Base-by-base conservation (phyloP, 176 grass and related monocot species). In the Phoenix roebelenii region DNA sequence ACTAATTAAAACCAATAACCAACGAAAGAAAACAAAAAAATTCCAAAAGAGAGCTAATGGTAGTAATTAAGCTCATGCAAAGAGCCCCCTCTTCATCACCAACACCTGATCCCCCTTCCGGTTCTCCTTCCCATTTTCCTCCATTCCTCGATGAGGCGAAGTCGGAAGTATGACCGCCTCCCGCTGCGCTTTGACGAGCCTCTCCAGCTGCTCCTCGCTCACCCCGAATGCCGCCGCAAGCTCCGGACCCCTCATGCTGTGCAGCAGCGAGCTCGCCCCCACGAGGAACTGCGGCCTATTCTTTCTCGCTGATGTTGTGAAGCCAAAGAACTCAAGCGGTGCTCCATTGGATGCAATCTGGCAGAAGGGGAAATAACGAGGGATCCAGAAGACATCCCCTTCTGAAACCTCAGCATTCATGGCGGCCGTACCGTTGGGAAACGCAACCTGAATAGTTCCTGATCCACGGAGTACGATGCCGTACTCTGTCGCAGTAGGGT, bases 341-440 rank as follows among this genome's bases (percentile, higher is more conserved):
- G 7, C 60, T 18, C n/a, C 18, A 1, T 18, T 4, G 18, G 60
- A 49, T 29, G 60, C 60, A 1, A 63, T 19, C 60, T 63, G 60
- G 60, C 60, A 63, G 35, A 63, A 49, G 7, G 60, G 60, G 39
- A 20, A 49, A 29, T 63, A 63, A 39, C 60, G 60, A n/a, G 60
- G 60, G 18, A 63, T 49, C 60, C 60, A 44, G 60, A 63, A 63
- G 17, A 63, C 60, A 18, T 63, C 60, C 10, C 60, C 60, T 17
- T 49, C 60, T 17, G 60, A 49, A 35, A 63, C 60, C 39, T 49
- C 4, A 2, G 60, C 60, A 29, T 49, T 49, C 35, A 63, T 50
- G n/a, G 60, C 60, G 1, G 32, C 12, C 2, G 60, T 22, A 6
- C 60, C 60, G 7, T 63, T 63, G 32, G 60, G 60, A 29, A 50